These are phyloP conservation scores for Chalara sp. DNA, from an alignment of 2,329 filamentous ascomycete genomes.

Conservation along the genomic window DNA sequence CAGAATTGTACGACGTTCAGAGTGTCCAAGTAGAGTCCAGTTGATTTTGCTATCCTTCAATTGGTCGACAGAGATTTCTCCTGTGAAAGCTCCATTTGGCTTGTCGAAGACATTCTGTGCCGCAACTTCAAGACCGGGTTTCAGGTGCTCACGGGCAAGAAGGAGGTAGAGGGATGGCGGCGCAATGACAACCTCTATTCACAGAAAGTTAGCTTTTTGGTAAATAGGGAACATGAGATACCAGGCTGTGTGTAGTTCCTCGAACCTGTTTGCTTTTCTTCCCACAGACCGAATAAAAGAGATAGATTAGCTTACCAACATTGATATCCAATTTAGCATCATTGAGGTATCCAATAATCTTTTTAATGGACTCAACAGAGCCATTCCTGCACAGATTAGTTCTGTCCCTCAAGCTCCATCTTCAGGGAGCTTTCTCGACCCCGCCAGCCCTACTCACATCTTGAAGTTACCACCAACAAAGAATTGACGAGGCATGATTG, in stretches of 20 bases:
- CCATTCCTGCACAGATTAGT: slow-evolving; percentile 67
- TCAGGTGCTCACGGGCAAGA: slow-evolving; percentile 72
- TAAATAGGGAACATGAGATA: background rate
- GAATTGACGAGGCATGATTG: slow-evolving; percentile 82
- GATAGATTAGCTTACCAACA: slow-evolving; percentile 48
- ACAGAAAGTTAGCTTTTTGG: background rate
- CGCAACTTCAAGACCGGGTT: slow-evolving; percentile 72
- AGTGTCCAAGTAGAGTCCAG: slow-evolving; percentile 92
- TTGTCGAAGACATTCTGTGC: slow-evolving; percentile 98
- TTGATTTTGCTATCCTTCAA: slow-evolving; percentile 81
- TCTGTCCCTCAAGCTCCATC: background rate
- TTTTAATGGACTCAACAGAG: slow-evolving; percentile 79
- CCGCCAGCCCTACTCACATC: slow-evolving; percentile 57
- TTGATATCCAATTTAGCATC: slow-evolving; percentile 72
- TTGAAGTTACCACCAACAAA: slow-evolving; percentile 99
- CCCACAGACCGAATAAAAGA: background rate
- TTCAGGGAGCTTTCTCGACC: background rate
- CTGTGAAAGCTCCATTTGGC: slow-evolving; percentile 94
- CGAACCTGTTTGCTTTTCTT: too few relatives aligned
- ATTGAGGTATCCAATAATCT: slow-evolving; percentile 87
- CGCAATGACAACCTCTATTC: slow-evolving; percentile 83
- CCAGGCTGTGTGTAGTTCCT: background rate
- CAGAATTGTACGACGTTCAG: slow-evolving; percentile 85
- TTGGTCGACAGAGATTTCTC: slow-evolving; percentile 89
- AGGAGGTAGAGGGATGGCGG: slow-evolving; percentile 88